Base-by-base conservation (phyloP, 2,329 filamentous ascomycete species). In the Pezicula neosporulosa region DNA sequence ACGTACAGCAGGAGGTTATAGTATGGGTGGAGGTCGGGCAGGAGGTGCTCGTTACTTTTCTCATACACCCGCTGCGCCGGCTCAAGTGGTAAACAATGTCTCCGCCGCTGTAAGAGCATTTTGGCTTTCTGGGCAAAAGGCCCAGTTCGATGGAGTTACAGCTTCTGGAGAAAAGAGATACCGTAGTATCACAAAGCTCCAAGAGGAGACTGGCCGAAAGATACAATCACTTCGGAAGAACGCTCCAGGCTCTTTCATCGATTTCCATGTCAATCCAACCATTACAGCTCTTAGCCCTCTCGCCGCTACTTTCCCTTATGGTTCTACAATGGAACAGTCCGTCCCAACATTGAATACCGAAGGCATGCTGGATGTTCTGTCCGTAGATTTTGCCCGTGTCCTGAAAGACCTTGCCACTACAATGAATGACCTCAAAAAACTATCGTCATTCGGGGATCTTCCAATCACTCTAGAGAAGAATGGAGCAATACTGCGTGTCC, bases 71-170 rank as follows among this genome's bases (percentile, higher is more conserved):
- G 87, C 89, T 9, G 83, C 86, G 7, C 91, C 90, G 37, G 90
- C 92, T 1, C 90, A 97, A 68, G 90, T 97, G 44, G 82, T 97
- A 47, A 88, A 94, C 69, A 96, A 96, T 70, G 93, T 97, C n/a
- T 96, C 90, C 12, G 86, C 91, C 61, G 94, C 91, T 5, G 86
- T 97, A 64, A 85, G 94, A 49, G 92, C 91, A 12, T 97, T 99
- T 71, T 87, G 90, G 72, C 78, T 96, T n/a, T 91, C 89, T 0
- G 94, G 94, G 0, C 85, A 96, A 64, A 94, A 92, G 68, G 86
- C 88, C 9, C 87, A 89, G 52, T 97, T 92, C 62, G 89, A 96
- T 66, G 93, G 93, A 12, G 68, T 87, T 41, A 84, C 86, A 49
- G 70, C 81, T 15, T 83, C 79, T 10, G 92, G 92, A 42, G 85